A percentile compares a stretch with the other conserved stretches of the same genome.
Evolutionary conservation across 768 basidiomycete species (phyloP).

Genomic region (Phylloporus arenicola): DNA sequence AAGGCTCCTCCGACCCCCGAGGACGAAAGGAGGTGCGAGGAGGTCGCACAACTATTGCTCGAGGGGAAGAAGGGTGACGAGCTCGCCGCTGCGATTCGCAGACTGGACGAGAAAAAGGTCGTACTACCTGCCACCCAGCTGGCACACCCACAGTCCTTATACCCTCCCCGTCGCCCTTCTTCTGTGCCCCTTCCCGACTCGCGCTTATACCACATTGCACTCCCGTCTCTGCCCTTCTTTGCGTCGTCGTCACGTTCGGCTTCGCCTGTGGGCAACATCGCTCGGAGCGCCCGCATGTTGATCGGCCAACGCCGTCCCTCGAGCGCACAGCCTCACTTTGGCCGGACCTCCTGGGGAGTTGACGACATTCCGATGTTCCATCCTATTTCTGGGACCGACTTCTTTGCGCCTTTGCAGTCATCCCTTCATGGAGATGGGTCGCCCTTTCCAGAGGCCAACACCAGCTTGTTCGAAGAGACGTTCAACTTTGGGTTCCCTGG

Average conservation of each 20-base stretch:
- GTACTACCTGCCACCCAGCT: not conserved
- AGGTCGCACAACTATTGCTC: slow-evolving; percentile 58
- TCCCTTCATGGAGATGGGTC: slow-evolving; percentile 41
- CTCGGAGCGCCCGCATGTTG: slow-evolving; percentile 37
- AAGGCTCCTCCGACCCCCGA: slow-evolving; percentile 15
- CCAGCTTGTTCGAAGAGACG: slow-evolving; percentile 42
- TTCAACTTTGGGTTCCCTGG: slow-evolving; percentile 31
- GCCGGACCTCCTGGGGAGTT: slow-evolving; percentile 25
- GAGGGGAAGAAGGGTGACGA: slow-evolving; percentile 69
- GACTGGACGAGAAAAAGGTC: slow-evolving; percentile 36
- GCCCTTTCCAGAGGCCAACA: slow-evolving; percentile 46
- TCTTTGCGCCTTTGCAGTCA: slow-evolving; percentile 12
- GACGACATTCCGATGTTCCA: slow-evolving; percentile 24
- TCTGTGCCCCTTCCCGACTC: slow-evolving; percentile 56
- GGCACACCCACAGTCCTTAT: slow-evolving; percentile 17
- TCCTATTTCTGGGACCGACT: not conserved
- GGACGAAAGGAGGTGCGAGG: slow-evolving; percentile 37
- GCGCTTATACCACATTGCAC: slow-evolving; percentile 35
- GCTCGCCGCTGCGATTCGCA: slow-evolving; percentile 55
- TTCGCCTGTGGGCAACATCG: slow-evolving; percentile 43
- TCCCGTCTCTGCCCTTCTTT: slow-evolving; percentile 43
- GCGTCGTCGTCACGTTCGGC: slow-evolving; percentile 35
- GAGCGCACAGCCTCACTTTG: slow-evolving; percentile 38
- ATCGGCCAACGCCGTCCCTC: slow-evolving; percentile 48
- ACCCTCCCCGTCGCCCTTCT: slow-evolving; percentile 50